Conservation (phyloP, 2,329 filamentous ascomycete species). For the Pezicula neosporulosa region DNA sequence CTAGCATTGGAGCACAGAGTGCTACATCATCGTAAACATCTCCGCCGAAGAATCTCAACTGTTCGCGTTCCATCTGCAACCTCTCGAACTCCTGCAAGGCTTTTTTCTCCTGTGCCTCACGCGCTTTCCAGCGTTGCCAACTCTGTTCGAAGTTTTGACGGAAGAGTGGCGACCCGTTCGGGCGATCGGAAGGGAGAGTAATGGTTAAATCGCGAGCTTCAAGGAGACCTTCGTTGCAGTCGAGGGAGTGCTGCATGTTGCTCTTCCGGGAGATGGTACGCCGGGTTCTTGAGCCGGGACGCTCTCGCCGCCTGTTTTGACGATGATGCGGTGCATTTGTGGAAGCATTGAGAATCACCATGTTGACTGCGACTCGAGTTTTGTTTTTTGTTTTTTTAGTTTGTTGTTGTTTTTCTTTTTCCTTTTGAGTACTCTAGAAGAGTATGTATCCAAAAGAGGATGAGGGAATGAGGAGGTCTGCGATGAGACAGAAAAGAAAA, state of each 20-base stretch:
- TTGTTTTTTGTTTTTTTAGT: neutral
- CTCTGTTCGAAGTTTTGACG: constrained; percentile 28
- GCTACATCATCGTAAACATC: constrained; percentile 26
- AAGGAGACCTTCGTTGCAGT: constrained; percentile 20
- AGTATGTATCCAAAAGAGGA: constrained; percentile 9
- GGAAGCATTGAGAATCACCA: constrained; percentile 17
- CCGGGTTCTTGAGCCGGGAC: constrained; percentile 26
- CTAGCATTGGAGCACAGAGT: constrained; percentile 27
- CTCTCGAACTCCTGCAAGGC: constrained; percentile 18
- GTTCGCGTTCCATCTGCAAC: constrained; percentile 21
- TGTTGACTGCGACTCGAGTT: constrained; percentile 3
- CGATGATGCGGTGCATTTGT: constrained; percentile 21
- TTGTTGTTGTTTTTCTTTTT: neutral
- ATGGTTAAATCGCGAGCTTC: constrained; percentile 21
- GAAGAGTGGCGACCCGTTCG: constrained; percentile 23
- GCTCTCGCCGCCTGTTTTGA: constrained; percentile 26
- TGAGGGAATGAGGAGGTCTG: constrained; percentile 17
- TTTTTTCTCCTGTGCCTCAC: constrained; percentile 21
- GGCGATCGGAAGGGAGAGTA: constrained; percentile 20
- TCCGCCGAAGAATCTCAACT: constrained; percentile 25
- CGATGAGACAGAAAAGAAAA: constrained; percentile 12
- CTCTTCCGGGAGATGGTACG: constrained; percentile 23
- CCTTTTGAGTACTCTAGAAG: neutral
- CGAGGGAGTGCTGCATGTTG: constrained; percentile 11
- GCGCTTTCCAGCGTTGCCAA: constrained; percentile 26